These are phyloP conservation scores for Lonicera japonica DNA, from an alignment of 129 eudicot genomes.

Conservation along the genomic window DNA sequence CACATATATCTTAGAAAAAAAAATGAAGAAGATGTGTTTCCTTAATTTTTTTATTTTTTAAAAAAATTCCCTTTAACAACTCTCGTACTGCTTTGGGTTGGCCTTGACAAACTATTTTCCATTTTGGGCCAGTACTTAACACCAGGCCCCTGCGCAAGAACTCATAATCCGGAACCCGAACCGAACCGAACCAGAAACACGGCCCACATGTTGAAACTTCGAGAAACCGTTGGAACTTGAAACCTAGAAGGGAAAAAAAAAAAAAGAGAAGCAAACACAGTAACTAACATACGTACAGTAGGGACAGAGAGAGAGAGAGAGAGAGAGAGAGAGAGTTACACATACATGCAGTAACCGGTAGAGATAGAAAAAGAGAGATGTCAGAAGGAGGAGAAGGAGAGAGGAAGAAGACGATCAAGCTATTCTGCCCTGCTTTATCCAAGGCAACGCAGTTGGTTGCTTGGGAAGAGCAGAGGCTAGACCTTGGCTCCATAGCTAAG, in stretches of 20 bases:
- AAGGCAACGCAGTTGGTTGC: constrained; percentile 37
- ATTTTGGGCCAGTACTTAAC: too few relatives aligned
- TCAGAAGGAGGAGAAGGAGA: constrained; percentile 13
- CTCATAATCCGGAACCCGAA: too few relatives aligned
- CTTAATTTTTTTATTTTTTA: too few relatives aligned
- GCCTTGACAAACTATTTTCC: too few relatives aligned
- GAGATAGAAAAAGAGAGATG: neutral
- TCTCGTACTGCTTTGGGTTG: too few relatives aligned
- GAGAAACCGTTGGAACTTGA: constrained; percentile 32
- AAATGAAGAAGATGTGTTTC: too few relatives aligned
- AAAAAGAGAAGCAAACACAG: neutral
- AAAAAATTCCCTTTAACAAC: too few relatives aligned
- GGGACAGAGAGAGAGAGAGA: neutral
- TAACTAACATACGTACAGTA: too few relatives aligned
- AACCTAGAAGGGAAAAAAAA: neutral
- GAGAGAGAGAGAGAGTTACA: too few relatives aligned
- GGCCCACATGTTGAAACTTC: constrained; percentile 4
- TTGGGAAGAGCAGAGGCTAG: constrained; percentile 51
- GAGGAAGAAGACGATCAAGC: constrained; percentile 28
- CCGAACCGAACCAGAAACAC: too few relatives aligned
- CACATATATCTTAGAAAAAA: too few relatives aligned
- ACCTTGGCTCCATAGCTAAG: constrained; percentile 68
- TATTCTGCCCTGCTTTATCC: constrained; percentile 58
- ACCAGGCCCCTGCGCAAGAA: too few relatives aligned
- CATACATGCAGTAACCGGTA: neutral